Conservation (phyloP, 352 stramenopile species). For the Aphanomyces stellatus region DNA sequence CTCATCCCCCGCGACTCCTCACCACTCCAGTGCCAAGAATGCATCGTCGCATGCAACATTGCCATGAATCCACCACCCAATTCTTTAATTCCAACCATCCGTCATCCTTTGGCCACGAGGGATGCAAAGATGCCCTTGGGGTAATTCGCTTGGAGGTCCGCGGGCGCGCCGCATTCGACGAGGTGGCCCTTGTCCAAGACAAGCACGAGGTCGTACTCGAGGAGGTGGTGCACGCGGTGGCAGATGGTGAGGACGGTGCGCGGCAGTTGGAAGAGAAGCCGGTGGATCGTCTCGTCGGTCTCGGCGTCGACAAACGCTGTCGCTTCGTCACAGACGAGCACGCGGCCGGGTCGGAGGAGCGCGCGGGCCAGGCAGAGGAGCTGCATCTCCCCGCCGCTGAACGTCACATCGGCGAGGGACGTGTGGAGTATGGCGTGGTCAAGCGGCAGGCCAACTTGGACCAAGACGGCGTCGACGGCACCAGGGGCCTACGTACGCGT, state of each 20-base stretch:
- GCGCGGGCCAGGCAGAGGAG: slow-evolving; percentile 27
- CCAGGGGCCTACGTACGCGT: neutral
- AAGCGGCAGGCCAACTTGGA: neutral
- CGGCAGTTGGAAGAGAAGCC: slow-evolving; percentile 21
- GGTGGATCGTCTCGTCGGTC: slow-evolving; percentile 24
- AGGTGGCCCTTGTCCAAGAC: slow-evolving; percentile 20
- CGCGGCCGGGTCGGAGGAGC: slow-evolving; percentile 18
- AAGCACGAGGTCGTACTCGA: slow-evolving; percentile 23
- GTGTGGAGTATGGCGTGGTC: slow-evolving; percentile 5
- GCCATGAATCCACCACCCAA: neutral
- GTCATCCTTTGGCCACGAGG: neutral
- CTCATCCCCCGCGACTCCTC: no score
- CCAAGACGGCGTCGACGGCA: slow-evolving; percentile 15
- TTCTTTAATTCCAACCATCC: neutral
- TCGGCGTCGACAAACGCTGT: slow-evolving; percentile 27
- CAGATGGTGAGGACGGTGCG: slow-evolving; percentile 26
- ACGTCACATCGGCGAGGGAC: slow-evolving; percentile 1
- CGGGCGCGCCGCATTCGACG: slow-evolving; percentile 19
- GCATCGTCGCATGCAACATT: no score
- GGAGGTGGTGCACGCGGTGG: slow-evolving; percentile 27
- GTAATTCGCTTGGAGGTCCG: slow-evolving; percentile 12
- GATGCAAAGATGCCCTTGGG: neutral
- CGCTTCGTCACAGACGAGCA: slow-evolving; percentile 30
- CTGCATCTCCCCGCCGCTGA: slow-evolving; percentile 25
- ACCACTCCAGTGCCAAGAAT: no score